Percentiles rank a stretch among this genome's conserved stretches.
These are phyloP conservation scores for Saksenaea oblongispora DNA, from an alignment of 371 early-diverging fungal genomes.

Conservation along the genomic window DNA sequence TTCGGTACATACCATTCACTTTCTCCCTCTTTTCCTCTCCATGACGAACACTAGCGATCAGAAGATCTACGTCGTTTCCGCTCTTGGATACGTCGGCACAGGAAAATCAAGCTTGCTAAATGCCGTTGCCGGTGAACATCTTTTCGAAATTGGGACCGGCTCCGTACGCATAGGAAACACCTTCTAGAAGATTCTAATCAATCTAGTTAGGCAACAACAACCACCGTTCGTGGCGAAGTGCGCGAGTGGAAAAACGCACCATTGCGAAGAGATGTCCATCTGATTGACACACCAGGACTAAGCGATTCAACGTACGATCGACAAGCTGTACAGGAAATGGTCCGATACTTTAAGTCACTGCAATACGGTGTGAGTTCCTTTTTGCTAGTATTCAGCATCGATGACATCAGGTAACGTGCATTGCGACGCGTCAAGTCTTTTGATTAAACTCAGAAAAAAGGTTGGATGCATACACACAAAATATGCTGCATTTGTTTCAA, in stretches of 20 bases:
- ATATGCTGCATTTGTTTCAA: conserved; percentile 59
- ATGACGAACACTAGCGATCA: conserved; percentile 15
- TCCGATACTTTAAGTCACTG: conserved; percentile 56
- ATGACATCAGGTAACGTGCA: conserved; percentile 42
- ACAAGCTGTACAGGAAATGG: conserved; percentile 56
- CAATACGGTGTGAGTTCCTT: conserved; percentile 64
- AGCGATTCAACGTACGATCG: conserved; percentile 57
- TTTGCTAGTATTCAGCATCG: conserved; percentile 59
- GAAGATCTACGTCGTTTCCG: conserved; percentile 39
- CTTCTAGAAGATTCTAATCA: background rate
- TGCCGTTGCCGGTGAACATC: conserved; percentile 44
- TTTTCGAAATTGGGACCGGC: conserved; percentile 42
- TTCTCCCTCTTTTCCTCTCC: background rate
- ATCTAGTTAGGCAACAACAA: conserved; percentile 33
- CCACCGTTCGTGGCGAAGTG: conserved; percentile 25
- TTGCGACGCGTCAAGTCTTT: background rate
- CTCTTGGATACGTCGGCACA: conserved; percentile 44
- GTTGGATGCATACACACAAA: conserved; percentile 64
- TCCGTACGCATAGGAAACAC: conserved; percentile 21
- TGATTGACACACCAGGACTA: conserved; percentile 59
- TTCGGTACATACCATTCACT: background rate
- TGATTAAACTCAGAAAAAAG: conserved; percentile 20
- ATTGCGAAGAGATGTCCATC: conserved; percentile 27
- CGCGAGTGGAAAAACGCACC: conserved; percentile 43
- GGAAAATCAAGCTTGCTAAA: conserved; percentile 54